Conservation (phyloP, 2,329 filamentous ascomycete genomes). For the Penicillium sp. region DNA sequence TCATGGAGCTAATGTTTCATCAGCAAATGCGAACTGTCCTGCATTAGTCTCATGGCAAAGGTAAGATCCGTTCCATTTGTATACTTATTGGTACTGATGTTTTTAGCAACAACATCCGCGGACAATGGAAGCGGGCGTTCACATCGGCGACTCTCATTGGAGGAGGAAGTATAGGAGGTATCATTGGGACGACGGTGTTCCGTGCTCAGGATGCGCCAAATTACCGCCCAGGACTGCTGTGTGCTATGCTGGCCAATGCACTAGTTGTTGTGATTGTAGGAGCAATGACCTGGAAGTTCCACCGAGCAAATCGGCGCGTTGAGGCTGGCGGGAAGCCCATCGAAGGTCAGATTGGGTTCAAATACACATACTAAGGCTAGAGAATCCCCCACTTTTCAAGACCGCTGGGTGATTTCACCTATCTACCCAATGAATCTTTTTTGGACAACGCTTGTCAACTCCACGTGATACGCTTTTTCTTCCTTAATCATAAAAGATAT, state of each 20-base stretch:
- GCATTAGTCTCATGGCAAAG: conserved; percentile 71
- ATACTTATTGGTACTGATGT: background rate
- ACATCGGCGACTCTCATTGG: conserved; percentile 69
- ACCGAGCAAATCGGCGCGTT: conserved; percentile 9
- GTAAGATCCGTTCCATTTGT: conserved; percentile 45
- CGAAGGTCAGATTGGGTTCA: conserved; percentile 12
- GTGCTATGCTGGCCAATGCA: conserved; percentile 15
- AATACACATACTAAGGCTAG: conserved; percentile 9
- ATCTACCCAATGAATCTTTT: too few relatives aligned
- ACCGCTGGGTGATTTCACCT: background rate
- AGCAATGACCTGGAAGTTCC: conserved; percentile 7
- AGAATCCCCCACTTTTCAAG: background rate
- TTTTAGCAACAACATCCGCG: conserved; percentile 74
- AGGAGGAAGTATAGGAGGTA: conserved; percentile 18
- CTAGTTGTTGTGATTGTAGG: conserved; percentile 11
- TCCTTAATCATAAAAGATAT: too few relatives aligned
- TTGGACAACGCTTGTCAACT: too few relatives aligned
- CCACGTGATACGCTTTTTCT: too few relatives aligned
- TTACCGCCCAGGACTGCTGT: conserved; percentile 13
- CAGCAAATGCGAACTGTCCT: conserved; percentile 25
- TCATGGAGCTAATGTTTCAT: background rate
- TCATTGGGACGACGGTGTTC: conserved; percentile 16
- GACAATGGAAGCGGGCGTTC: conserved; percentile 83
- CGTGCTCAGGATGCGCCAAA: conserved; percentile 18
- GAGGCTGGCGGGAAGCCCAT: conserved; percentile 7